Conservation (phyloP, 495 filamentous ascomycete species). For the Hypoxylon fragiforme region DNA sequence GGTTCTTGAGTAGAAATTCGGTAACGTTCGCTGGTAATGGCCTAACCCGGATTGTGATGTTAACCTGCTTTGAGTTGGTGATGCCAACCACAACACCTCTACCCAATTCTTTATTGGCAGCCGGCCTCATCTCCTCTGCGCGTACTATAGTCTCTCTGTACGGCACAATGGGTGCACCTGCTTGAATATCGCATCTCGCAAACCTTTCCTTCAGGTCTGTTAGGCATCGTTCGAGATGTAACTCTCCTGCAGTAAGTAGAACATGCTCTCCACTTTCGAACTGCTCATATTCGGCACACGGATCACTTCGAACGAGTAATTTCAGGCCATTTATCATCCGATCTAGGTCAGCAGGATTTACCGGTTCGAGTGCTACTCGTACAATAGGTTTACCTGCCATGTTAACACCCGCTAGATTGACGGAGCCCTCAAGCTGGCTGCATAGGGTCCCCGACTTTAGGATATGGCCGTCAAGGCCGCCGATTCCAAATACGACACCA, state of each 20-base stretch:
- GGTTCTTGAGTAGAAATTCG: slow-evolving; percentile 81
- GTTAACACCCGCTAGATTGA: slow-evolving; percentile 88
- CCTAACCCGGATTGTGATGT: slow-evolving; percentile 73
- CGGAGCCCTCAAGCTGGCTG: slow-evolving; percentile 81
- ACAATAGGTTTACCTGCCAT: slow-evolving; percentile 85
- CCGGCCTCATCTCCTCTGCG: slow-evolving; percentile 86
- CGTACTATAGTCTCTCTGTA: slow-evolving; percentile 91
- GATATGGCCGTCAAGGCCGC: slow-evolving; percentile 85
- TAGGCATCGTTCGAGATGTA: slow-evolving; percentile 92
- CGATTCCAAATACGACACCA: slow-evolving; percentile 95
- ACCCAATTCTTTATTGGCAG: slow-evolving; percentile 83
- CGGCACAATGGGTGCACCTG: slow-evolving; percentile 90
- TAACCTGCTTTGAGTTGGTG: slow-evolving; percentile 84
- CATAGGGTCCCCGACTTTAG: slow-evolving; percentile 95
- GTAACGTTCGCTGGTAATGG: slow-evolving; percentile 80
- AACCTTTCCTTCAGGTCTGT: slow-evolving; percentile 94
- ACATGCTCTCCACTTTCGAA: slow-evolving; percentile 95
- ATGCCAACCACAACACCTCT: slow-evolving; percentile 74
- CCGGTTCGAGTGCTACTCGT: slow-evolving; percentile 89
- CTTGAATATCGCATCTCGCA: slow-evolving; percentile 92
- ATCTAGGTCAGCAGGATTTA: slow-evolving; percentile 81
- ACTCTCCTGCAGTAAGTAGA: slow-evolving; percentile 87
- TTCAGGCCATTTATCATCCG: slow-evolving; percentile 91
- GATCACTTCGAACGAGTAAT: slow-evolving; percentile 91
- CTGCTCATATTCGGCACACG: slow-evolving; percentile 93